phyloP scores from a whole-genome alignment of 345 rosid species.

The Corchorus capsularis region DNA sequence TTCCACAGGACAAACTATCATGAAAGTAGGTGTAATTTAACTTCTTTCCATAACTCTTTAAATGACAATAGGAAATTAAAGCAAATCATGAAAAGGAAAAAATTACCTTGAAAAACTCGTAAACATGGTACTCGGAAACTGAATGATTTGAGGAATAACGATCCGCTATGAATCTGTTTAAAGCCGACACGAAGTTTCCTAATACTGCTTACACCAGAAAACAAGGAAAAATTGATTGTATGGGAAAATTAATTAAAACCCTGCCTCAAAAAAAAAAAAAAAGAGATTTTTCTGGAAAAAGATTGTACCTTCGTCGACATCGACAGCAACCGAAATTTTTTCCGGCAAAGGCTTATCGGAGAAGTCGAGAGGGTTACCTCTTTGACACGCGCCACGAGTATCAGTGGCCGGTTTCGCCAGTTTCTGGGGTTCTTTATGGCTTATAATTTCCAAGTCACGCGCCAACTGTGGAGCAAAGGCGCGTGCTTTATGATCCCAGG shows the following conservation, averaged over 20 bases:
- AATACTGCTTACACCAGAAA: slow-evolving; percentile 57
- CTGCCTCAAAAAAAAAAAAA: not conserved
- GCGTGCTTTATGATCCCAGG: slow-evolving; percentile 41
- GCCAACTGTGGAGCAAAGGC: slow-evolving; percentile 49
- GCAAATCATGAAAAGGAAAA: slow-evolving; percentile 7
- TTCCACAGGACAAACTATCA: not conserved
- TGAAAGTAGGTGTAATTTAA: not conserved
- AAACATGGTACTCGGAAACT: slow-evolving; percentile 89
- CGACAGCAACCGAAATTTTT: slow-evolving; percentile 86
- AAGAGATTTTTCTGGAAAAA: not conserved
- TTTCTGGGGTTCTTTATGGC: slow-evolving; percentile 26
- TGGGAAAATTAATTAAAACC: not conserved
- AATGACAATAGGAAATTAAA: not conserved
- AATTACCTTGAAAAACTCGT: slow-evolving; percentile 93
- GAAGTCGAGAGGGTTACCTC: slow-evolving; percentile 48
- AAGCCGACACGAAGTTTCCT: slow-evolving; percentile 94
- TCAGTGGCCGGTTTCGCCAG: slow-evolving; percentile 43
- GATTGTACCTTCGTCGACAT: slow-evolving; percentile 83
- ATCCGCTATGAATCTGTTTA: slow-evolving; percentile 88
- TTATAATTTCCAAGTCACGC: slow-evolving; percentile 42
- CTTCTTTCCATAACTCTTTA: not conserved
- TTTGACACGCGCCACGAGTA: slow-evolving; percentile 38
- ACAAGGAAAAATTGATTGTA: slow-evolving; percentile 11
- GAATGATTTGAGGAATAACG: slow-evolving; percentile 72
- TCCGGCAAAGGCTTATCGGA: slow-evolving; percentile 37